Evolutionary conservation across 225 moss, liverwort and hornwort species (phyloP).

Genomic region (Polytrichum commune): DNA sequence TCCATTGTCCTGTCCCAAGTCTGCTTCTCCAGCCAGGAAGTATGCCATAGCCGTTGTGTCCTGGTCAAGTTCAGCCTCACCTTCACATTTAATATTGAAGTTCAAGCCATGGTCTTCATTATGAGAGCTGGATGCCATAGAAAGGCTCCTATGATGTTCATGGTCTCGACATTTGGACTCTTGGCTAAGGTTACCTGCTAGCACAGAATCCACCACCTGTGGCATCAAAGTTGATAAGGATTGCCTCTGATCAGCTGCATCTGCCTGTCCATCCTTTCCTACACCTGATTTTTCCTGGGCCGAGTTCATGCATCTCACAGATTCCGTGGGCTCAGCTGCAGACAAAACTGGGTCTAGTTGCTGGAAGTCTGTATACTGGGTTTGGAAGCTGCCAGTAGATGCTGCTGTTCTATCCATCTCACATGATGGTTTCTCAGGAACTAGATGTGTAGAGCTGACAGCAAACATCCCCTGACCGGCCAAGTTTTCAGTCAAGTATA

Average conservation of each 20-base stretch:
- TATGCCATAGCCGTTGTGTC: slow-evolving; percentile 81
- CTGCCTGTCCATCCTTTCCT: slow-evolving; percentile 19
- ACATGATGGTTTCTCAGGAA: slow-evolving; percentile 20
- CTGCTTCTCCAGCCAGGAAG: slow-evolving; percentile 60
- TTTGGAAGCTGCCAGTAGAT: slow-evolving; percentile 31
- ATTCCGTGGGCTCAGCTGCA: slow-evolving; percentile 11
- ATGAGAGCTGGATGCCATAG: slow-evolving; percentile 35
- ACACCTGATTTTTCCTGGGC: slow-evolving; percentile 8
- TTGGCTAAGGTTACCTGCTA: slow-evolving; percentile 25
- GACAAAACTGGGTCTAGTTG: slow-evolving; percentile 27
- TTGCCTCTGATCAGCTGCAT: slow-evolving; percentile 26
- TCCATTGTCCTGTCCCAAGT: slow-evolving; percentile 35
- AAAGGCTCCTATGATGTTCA: slow-evolving; percentile 26
- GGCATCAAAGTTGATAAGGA: slow-evolving; percentile 39
- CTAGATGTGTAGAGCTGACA: slow-evolving; percentile 23
- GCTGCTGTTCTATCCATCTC: slow-evolving; percentile 31
- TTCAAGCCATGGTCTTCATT: slow-evolving; percentile 31
- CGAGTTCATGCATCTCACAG: slow-evolving; percentile 15
- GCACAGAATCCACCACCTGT: slow-evolving; percentile 37
- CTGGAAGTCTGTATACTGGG: slow-evolving; percentile 31
- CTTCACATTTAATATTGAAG: slow-evolving; percentile 30
- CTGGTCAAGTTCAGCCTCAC: slow-evolving; percentile 48
- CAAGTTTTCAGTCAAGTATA: slow-evolving; percentile 20
- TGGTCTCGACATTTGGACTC: slow-evolving; percentile 31
- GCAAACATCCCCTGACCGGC: slow-evolving; percentile 32